These are phyloP conservation scores for Agrocybe chaxingu DNA, from an alignment of 768 basidiomycete genomes.

Conservation along the genomic window DNA sequence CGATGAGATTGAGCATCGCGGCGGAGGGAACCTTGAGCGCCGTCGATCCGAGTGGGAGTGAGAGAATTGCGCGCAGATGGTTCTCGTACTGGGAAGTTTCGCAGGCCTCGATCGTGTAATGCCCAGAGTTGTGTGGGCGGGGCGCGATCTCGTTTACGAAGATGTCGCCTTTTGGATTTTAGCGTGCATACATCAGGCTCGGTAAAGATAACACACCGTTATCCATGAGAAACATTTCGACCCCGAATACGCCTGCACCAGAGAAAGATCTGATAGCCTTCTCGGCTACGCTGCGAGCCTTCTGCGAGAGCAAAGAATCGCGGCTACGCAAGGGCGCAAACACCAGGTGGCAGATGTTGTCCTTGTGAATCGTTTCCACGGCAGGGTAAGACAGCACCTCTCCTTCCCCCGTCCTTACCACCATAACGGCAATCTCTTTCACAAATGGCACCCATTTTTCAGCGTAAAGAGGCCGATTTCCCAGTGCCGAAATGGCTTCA, in stretches of 20 bases:
- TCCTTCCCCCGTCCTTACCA: slow-evolving; percentile 75
- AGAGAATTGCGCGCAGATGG: slow-evolving; percentile 91
- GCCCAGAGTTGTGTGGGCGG: slow-evolving; percentile 96
- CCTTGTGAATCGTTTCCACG: slow-evolving; percentile 93
- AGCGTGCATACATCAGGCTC: not conserved
- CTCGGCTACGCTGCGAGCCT: slow-evolving; percentile 76
- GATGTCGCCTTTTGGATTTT: slow-evolving; percentile 51
- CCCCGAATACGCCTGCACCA: slow-evolving; percentile 94
- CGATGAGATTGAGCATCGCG: slow-evolving; percentile 95
- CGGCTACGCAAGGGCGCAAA: slow-evolving; percentile 77
- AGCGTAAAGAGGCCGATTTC: slow-evolving; percentile 78
- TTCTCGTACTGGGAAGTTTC: slow-evolving; percentile 97
- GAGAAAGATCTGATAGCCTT: slow-evolving; percentile 71
- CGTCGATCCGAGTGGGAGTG: slow-evolving; percentile 86
- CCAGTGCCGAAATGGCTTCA: slow-evolving; percentile 51
- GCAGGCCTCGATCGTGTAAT: slow-evolving; percentile 98
- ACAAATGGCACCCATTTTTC: slow-evolving; percentile 91
- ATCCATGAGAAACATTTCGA: slow-evolving; percentile 94
- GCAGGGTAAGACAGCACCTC: slow-evolving; percentile 82
- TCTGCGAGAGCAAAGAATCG: slow-evolving; percentile 49
- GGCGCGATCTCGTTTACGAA: slow-evolving; percentile 97
- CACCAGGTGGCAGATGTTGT: slow-evolving; percentile 91
- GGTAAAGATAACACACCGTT: slow-evolving; percentile 56
- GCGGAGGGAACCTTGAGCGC: slow-evolving; percentile 81
- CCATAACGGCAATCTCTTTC: slow-evolving; percentile 96